phyloP scores from a whole-genome alignment of 495 filamentous ascomycete genomes.

The Penicillium subrubescens region DNA sequence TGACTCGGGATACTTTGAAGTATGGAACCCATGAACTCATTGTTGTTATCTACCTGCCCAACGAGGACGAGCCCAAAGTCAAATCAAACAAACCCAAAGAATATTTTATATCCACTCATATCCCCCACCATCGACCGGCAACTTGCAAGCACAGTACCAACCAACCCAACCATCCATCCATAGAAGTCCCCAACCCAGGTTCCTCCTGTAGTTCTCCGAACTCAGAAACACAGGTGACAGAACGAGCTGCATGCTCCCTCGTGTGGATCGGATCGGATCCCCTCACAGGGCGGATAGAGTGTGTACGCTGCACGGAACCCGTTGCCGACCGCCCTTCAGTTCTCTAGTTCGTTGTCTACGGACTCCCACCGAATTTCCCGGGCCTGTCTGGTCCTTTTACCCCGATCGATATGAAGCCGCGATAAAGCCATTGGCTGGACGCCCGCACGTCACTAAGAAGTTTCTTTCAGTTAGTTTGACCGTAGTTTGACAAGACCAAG shows the following conservation, averaged over 20 bases:
- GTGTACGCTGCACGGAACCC: constrained; percentile 15
- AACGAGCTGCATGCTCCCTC: constrained; percentile 1
- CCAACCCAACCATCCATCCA: neutral
- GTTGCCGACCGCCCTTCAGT: constrained; percentile 20
- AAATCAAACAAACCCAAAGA: neutral
- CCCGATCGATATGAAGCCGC: neutral
- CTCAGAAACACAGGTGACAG: neutral
- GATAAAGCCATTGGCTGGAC: constrained; percentile 7
- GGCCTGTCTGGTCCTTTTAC: neutral
- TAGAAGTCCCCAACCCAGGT: too few relatives aligned
- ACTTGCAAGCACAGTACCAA: neutral
- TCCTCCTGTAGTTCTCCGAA: neutral
- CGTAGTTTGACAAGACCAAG: neutral
- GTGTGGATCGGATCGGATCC: constrained; percentile 9
- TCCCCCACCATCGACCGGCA: neutral
- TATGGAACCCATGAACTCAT: neutral
- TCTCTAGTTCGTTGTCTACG: neutral
- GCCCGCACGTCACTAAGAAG: constrained; percentile 5
- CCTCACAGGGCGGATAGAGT: too few relatives aligned
- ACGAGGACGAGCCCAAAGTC: neutral
- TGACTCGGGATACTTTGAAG: neutral
- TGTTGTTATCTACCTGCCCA: neutral
- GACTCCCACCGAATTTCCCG: neutral
- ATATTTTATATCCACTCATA: neutral
- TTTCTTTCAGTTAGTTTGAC: neutral